Base-by-base conservation (phyloP, 164 flowering plant species). In the Magnolia officinalis region DNA sequence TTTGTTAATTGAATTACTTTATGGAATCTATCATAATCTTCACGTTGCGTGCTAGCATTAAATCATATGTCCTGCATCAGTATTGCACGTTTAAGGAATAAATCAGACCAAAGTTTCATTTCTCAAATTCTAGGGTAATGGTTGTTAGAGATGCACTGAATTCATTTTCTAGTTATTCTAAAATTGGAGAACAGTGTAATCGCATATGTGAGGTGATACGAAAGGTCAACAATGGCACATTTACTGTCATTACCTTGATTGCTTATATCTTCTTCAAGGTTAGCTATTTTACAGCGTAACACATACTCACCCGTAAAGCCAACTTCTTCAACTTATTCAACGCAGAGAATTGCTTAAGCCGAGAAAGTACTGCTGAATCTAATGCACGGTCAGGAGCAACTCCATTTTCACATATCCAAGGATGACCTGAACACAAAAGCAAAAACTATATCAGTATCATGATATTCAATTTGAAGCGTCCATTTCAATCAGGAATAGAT, bases 311-410 rank as follows among this genome's bases (percentile, higher is more conserved):
- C 90, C 98, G 89, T 73, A 96, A 84, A 75, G 99, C 99, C 99
- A 96, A 92, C 90, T 96, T 96, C 89, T 96, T 96, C 74, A 96
- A 79, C 85, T 94, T 96, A 81, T 96, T 96, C 99, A 96, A 94
- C 67, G 98, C 99, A 74, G 99, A 96, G 83, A 96, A 96, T 78
- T 90, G 92, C 81, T 94, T 96, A 50, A 96, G 92, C 76, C 99
- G 98, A 78, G 97, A 96, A 79, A 96, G 93, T 13, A 96, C 99
- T 77, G 99, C 99, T 67, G 99, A 88, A 84, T 92, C 98, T 72
- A 96, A 82, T 73, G 97, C 84, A 80, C 91, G 87, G 80, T 96
- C 99, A 77, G 99, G 99, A 74, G 99, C 99, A 83, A 96, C 98
- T 73, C 99, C 99, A 85, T 91, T 96, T 87, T 94, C 92, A 76